Percentiles rank a stretch among this genome's conserved stretches.
phyloP scores from a whole-genome alignment of 1,284 basidiomycete genomes.

The Fomes fomentarius region DNA sequence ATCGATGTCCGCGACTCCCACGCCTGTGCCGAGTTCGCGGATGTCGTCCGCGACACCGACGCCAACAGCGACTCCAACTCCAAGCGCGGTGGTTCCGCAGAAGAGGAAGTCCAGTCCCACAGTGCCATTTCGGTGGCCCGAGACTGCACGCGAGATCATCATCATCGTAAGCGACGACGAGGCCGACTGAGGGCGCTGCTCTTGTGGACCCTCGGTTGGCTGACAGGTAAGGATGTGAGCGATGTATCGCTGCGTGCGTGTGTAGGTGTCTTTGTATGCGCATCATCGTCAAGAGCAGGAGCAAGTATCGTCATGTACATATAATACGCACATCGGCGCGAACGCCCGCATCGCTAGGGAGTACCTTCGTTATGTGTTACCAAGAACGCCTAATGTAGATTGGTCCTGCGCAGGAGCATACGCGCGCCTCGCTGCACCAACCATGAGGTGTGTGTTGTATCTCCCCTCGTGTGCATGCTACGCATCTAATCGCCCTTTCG shows the following conservation, averaged over 20 bases:
- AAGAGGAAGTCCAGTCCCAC: slow-evolving; percentile 5
- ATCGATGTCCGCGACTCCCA: slow-evolving; percentile 9
- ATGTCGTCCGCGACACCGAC: slow-evolving; percentile 1
- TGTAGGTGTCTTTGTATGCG: neutral
- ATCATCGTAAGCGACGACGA: slow-evolving; percentile 58
- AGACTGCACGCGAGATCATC: slow-evolving; percentile 41
- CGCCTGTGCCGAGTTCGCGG: slow-evolving; percentile 7
- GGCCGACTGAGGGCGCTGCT: slow-evolving; percentile 35
- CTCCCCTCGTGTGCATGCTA: neutral
- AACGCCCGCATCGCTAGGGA: slow-evolving; percentile 8
- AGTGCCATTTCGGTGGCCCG: slow-evolving; percentile 42
- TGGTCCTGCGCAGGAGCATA: neutral
- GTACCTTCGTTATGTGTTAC: slow-evolving; percentile 5
- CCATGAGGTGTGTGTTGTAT: neutral
- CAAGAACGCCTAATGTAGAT: slow-evolving; percentile 15
- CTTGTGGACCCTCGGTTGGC: slow-evolving; percentile 1
- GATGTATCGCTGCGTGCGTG: neutral
- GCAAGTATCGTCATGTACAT: neutral
- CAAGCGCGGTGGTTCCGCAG: neutral
- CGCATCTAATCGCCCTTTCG: neutral
- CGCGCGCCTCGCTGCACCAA: neutral
- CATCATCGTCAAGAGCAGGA: neutral
- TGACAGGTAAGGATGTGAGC: slow-evolving; percentile 13
- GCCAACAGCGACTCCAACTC: neutral
- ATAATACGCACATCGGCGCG: neutral